These are phyloP conservation scores for Clausena lansium DNA, from an alignment of 345 rosid species.

Conservation along the genomic window DNA sequence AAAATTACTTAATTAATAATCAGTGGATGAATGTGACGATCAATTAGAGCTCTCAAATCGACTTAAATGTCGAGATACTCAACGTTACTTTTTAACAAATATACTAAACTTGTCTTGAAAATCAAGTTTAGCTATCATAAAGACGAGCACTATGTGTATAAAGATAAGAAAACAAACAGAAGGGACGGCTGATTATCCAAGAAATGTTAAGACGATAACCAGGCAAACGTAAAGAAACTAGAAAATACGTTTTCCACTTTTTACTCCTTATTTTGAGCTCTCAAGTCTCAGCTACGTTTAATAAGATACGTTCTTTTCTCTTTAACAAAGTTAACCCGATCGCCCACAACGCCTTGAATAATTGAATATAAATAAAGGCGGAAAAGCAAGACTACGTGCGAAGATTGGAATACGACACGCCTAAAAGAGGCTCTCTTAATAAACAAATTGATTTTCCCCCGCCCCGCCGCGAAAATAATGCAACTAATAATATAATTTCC, in stretches of 20 bases:
- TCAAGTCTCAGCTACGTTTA: too few species aligned
- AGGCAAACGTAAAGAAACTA: neutral
- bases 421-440: constrained; percentile 6
- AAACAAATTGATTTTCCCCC: constrained; percentile 7
- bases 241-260: neutral
- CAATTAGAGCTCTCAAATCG: too few species aligned
- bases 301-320: neutral
- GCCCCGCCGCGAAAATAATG: neutral
- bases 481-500: neutral
- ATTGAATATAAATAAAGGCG: too few species aligned
- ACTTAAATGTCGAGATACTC: too few species aligned
- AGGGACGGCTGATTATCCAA: neutral
- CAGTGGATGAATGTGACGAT: too few species aligned
- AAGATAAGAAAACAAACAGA: neutral
- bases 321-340: constrained; percentile 19
- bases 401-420: constrained; percentile 37
- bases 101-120: neutral
- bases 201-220: neutral
- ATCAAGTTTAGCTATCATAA: neutral
- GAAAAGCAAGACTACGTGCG: constrained; percentile 19
- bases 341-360: constrained; percentile 5
- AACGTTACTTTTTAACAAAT: neutral
- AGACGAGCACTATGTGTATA: neutral
- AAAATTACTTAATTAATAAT: too few species aligned
- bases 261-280: neutral